Evolutionary conservation across 2,329 filamentous ascomycete species (phyloP).

Genomic region (Fusarium euwallaceae): DNA sequence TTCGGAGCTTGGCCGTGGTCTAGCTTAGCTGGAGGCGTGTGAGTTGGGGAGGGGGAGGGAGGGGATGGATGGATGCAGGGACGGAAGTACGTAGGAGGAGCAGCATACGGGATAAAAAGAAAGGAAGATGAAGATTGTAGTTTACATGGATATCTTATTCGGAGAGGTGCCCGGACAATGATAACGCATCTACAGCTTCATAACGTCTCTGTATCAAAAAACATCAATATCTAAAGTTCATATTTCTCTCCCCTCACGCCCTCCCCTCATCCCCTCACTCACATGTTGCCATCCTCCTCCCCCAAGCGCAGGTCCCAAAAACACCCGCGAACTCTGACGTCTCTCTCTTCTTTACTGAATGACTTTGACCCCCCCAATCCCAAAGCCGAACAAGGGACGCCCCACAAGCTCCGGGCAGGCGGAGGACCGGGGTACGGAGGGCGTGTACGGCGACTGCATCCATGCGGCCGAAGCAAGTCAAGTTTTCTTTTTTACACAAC

Average conservation of each 20-base stretch:
- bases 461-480: constrained; percentile 42
- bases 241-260: constrained; percentile 22
- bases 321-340: constrained; percentile 32
- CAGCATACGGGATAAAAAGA: neutral
- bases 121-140: neutral
- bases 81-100: neutral
- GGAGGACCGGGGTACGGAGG: constrained; percentile 42
- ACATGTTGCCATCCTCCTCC: neutral
- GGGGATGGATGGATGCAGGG: neutral
- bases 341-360: neutral
- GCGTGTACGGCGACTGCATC: constrained; percentile 23
- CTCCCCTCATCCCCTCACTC: constrained; percentile 11
- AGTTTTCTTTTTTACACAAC: neutral
- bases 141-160: neutral
- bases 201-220: neutral
- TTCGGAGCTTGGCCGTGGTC: constrained; percentile 14
- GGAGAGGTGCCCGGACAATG: neutral
- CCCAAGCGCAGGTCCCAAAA: neutral
- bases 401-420: constrained; percentile 45
- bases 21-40: neutral
- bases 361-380: constrained; percentile 1
- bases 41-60: neutral
- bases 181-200: neutral
- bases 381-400: constrained; percentile 10
- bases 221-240: neutral